Conservation (phyloP, 2,329 filamentous ascomycete species). For the Aspergillus eucalypticola region DNA sequence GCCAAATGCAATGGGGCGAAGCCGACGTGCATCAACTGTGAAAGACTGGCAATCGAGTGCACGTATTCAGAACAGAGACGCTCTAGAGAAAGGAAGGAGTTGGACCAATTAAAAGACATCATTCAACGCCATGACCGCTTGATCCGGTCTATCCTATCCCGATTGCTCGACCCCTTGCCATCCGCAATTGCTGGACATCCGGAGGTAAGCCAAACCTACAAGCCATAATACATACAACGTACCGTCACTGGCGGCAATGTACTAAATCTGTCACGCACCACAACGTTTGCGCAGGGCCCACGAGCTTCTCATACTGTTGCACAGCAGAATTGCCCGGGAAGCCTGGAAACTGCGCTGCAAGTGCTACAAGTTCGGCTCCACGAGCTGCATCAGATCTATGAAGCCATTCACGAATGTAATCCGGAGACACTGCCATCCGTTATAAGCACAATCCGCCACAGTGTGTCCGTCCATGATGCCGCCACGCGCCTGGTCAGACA, state of each 20-base stretch:
- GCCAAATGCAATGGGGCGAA: slow-evolving; percentile 4
- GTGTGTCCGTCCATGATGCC: not conserved
- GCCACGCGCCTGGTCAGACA: not conserved
- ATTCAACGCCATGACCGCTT: not conserved
- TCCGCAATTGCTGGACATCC: not conserved
- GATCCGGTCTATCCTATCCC: not conserved
- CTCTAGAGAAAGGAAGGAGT: not conserved
- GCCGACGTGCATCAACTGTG: not conserved
- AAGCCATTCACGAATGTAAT: not conserved
- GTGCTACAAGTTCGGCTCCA: not conserved
- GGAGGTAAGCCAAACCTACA: not conserved
- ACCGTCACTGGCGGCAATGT: not conserved
- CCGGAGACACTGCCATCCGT: not conserved
- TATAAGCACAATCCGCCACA: not conserved
- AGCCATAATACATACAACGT: not conserved
- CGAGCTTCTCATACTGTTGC: not conserved
- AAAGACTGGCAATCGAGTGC: not conserved
- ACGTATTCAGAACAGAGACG: not conserved
- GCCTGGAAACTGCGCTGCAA: not conserved
- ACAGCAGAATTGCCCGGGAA: not conserved
- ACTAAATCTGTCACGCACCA: not conserved
- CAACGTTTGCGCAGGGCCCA: not conserved
- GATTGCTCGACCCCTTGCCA: not conserved
- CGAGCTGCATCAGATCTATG: not conserved
- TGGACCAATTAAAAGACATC: not conserved